Evolutionary conservation across 2,329 filamentous ascomycete species (phyloP), one percentile per base, ranked within the genome.

Genomic region (Penicillium sp.): DNA sequence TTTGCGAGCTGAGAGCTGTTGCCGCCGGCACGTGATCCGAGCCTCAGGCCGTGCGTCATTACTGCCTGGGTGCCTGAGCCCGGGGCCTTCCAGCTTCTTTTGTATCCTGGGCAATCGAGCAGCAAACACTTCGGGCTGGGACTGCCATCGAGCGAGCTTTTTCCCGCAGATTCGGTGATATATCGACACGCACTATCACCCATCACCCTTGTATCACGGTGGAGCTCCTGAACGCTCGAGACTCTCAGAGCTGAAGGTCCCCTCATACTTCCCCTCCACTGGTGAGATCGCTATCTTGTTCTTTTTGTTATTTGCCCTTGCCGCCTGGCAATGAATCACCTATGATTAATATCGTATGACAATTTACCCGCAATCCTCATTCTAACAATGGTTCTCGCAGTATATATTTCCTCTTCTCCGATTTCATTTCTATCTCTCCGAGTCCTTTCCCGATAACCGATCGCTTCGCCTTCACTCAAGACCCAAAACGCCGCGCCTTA

Each of bases 1-100:
- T 57, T 47, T 45, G 48, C 50, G 55, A 61, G 61, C 61, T 62
- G 53, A 46, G 44, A 63, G 60, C 61, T 62, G 54, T 63, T 61
- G 59, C 54, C 52, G 46, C 50, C 18, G n/a, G 13, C 60, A 61
- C 60, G 58, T 62, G 57, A 61, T 10, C 16, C 0, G 0, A 20
- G 59, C 52, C 11, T 0, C 10, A 4, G 47, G 33, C 35, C 35
- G 43, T 58, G 50, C 42, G 54, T 58, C 57, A 60, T 57, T 2
- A 14, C 1, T 48, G 46, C 50, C 54, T 62, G 41, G 27, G 22
- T 53, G 60, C 58, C 61, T 60, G 27, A 50, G 40, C 50, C 40
- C 20, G 27, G 36, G 25, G 35, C 27, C 42, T 16, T 28, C 35
- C 40, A 46, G 43, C 28, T 28, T 44, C 18, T 43, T 25, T 18